These are phyloP conservation scores for Epithele typhae DNA, from an alignment of 768 basidiomycete genomes.

Conservation along the genomic window DNA sequence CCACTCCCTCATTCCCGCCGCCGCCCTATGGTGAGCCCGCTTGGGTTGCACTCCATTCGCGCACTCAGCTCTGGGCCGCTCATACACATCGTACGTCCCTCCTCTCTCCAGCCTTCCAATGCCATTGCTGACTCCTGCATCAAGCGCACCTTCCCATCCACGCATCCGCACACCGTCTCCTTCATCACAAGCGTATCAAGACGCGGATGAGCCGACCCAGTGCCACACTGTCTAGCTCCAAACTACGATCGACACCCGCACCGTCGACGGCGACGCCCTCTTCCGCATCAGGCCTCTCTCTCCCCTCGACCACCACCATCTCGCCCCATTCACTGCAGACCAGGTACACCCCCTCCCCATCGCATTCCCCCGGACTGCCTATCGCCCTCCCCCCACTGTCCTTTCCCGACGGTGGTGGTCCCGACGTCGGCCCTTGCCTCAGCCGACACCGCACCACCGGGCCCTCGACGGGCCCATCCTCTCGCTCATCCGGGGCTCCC, in stretches of 20 bases:
- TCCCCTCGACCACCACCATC: too few relatives aligned
- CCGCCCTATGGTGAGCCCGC: slow-evolving; percentile 51
- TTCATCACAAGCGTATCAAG: too few relatives aligned
- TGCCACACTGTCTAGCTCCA: slow-evolving; percentile 43
- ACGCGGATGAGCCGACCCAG: background rate
- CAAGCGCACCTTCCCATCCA: slow-evolving; percentile 1
- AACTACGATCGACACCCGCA: slow-evolving; percentile 58
- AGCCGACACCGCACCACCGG: too few relatives aligned
- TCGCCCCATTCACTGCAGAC: too few relatives aligned
- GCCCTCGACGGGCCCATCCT: too few relatives aligned
- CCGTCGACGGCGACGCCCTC: slow-evolving; percentile 53
- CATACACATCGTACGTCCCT: slow-evolving; percentile 47
- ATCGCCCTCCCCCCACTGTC: too few relatives aligned
- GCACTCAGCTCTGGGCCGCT: slow-evolving; percentile 48
- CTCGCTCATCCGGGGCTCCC: too few relatives aligned
- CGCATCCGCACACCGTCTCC: background rate
- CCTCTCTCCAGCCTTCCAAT: background rate
- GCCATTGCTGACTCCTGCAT: background rate
- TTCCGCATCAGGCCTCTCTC: too few relatives aligned
- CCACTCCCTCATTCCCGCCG: slow-evolving; percentile 54
- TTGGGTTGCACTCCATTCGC: background rate
- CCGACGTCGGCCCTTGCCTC: too few relatives aligned
- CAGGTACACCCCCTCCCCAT: too few relatives aligned
- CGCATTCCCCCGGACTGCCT: too few relatives aligned
- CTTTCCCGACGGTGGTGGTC: too few relatives aligned